phyloP scores from a whole-genome alignment of 2,329 filamentous ascomycete species.

The Chaetomium globosum region DNA sequence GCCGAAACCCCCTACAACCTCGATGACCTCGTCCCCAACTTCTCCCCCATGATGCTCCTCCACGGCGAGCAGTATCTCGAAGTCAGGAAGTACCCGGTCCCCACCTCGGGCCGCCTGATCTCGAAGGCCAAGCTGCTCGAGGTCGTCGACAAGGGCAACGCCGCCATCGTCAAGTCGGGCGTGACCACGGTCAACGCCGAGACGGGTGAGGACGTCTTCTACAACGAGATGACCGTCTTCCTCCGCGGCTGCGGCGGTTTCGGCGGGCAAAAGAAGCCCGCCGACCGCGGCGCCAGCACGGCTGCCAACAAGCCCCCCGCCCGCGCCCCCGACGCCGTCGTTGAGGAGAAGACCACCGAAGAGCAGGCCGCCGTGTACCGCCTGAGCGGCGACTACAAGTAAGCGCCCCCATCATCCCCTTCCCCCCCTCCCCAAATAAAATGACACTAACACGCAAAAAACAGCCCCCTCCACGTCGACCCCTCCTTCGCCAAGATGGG shows the following conservation, averaged over 20 bases:
- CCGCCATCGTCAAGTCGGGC: constrained; percentile 78
- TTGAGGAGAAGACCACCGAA: constrained; percentile 82
- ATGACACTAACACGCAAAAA: not conserved
- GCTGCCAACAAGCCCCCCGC: constrained; percentile 76
- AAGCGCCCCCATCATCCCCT: constrained; percentile 41
- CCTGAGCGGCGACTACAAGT: constrained; percentile 89
- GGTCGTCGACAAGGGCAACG: constrained; percentile 92
- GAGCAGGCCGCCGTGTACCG: constrained; percentile 95
- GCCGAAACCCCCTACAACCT: constrained; percentile 78
- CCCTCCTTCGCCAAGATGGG: constrained; percentile 92
- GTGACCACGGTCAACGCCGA: constrained; percentile 81
- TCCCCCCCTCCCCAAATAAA: not conserved
- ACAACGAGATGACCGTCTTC: constrained; percentile 95
- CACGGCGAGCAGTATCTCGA: constrained; percentile 99
- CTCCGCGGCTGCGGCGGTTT: constrained; percentile 90
- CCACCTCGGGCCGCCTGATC: constrained; percentile 75
- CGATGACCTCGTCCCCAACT: constrained; percentile 87
- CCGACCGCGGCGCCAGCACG: constrained; percentile 77
- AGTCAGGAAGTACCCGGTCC: constrained; percentile 87
- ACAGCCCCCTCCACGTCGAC: constrained; percentile 85
- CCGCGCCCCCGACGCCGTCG: constrained; percentile 75
- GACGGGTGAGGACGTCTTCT: constrained; percentile 89
- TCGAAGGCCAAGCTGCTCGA: constrained; percentile 83
- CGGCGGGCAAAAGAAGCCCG: constrained; percentile 75
- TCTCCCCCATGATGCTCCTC: constrained; percentile 96